A percentile compares a stretch with the other conserved stretches of the same genome.
Evolutionary conservation across 805 yeast species (phyloP).

Genomic region (Babjeviella inositovora): DNA sequence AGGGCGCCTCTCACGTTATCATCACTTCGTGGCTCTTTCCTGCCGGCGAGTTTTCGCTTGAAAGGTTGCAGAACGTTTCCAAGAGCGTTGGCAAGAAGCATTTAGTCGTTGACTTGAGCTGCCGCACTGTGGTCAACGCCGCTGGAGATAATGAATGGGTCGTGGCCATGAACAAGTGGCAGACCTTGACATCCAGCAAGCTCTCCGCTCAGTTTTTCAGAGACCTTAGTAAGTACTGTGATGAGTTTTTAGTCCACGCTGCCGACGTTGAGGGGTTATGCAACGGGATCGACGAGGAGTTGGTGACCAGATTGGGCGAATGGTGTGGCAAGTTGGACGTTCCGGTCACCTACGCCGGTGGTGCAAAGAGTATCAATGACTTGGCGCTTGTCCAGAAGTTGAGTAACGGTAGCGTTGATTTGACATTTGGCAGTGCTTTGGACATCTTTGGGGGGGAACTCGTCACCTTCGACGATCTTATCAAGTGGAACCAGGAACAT

Average conservation of each 20-base stretch:
- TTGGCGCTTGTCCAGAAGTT: conserved; percentile 46
- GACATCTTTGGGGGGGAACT: conserved; percentile 88
- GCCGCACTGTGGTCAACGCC: conserved; percentile 29
- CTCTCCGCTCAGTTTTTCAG: conserved; percentile 37
- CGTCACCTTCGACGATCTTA: conserved; percentile 64
- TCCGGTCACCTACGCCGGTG: conserved; percentile 92
- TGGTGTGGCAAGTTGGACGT: conserved; percentile 45
- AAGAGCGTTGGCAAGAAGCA: conserved; percentile 40
- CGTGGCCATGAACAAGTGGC: conserved; percentile 99
- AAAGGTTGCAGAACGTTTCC: conserved; percentile 34
- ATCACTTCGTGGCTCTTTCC: conserved; percentile 88
- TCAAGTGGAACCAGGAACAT: conserved; percentile 47
- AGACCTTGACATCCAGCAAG: conserved; percentile 57
- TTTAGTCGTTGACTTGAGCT: conserved; percentile 82
- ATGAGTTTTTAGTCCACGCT: conserved; percentile 87
- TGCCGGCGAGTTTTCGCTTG: conserved; percentile 30
- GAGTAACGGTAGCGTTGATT: conserved; percentile 73
- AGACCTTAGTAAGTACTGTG: conserved; percentile 46
- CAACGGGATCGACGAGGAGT: conserved; percentile 72
- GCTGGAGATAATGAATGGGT: conserved; percentile 39
- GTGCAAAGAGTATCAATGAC: conserved; percentile 68
- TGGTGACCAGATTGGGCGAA: conserved; percentile 56
- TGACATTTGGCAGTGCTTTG: conserved; percentile 84
- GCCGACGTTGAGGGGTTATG: conserved; percentile 98
- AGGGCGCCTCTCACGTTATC: conserved; percentile 76